Base-by-base conservation (phyloP, 2,329 filamentous ascomycete species). In the Dryadomyces quercus-mongolicae region DNA sequence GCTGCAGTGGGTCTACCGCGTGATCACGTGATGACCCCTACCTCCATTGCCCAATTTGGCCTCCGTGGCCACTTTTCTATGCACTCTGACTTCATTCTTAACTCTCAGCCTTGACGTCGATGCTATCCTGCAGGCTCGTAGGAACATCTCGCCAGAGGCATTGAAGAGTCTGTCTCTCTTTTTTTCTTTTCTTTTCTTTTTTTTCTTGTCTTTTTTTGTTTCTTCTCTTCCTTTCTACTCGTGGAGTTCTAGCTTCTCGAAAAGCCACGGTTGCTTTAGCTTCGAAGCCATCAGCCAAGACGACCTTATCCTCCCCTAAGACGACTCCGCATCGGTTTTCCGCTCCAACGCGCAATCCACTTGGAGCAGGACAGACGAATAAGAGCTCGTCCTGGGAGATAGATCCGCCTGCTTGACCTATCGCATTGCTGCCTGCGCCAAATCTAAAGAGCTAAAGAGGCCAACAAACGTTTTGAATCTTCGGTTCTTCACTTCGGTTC, bases 261-360 rank as follows among this genome's bases (percentile, higher is more conserved):
- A 25, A 51, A 51, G 50, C 50, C 50, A 52, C 50, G 36, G 49
- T 51, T 44, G 49, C 49, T 44, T 51, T 51, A 31, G 38, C 15
- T 25, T 38, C 18, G 9, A 12, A 9, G 16, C 20, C 15, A n/a
- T 44, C 16, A n/a, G 18, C 42, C 18, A 43, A 43, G 42, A 43
- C 16, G 42, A 43, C 6, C 25, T 8, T n/a, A n/a, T 31, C 25
- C 25, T 31, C n/a, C n/a, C n/a, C n/a, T n/a, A n/a, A 31, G 25
- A 31, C 25, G 25, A 31, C 25, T 31, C 25, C 25, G 25, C 25
- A 31, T 31, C 25, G 25, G 25, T 31, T 31, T 31, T 31, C 25
- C 25, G 25, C 8, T 31, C 25, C 25, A 31, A 31, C 25, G 25
- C 25, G 25, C 25, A 31, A 31, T 31, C 25, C 25, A 31, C 25